These are phyloP conservation scores for Penicillium coffeae DNA, from an alignment of 495 filamentous ascomycete genomes.

Conservation along the genomic window DNA sequence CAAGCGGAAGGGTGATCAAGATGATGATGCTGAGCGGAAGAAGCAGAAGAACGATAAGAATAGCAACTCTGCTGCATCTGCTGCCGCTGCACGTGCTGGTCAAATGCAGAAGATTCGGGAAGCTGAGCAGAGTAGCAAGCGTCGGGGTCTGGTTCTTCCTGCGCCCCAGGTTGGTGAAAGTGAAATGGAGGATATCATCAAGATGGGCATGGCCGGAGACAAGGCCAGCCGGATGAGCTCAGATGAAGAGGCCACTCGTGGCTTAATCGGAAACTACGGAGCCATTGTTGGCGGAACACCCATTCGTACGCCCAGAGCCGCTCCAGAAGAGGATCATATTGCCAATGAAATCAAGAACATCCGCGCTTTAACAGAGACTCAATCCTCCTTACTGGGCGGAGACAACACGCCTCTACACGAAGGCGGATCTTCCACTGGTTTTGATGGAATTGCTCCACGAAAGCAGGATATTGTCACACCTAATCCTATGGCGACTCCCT, in stretches of 20 bases:
- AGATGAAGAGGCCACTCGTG: constrained; percentile 80
- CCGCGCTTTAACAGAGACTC: constrained; percentile 84
- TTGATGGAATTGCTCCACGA: constrained; percentile 79
- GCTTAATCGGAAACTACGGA: constrained; percentile 80
- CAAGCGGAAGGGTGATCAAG: constrained; percentile 88
- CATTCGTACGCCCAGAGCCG: constrained; percentile 85
- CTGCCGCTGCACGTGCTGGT: constrained; percentile 89
- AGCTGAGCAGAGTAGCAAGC: constrained; percentile 93
- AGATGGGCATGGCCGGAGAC: constrained; percentile 95
- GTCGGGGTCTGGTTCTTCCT: constrained; percentile 73
- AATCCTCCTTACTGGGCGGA: constrained; percentile 91
- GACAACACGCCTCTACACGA: constrained; percentile 90
- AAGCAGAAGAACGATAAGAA: constrained; percentile 83
- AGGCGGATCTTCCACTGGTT: constrained; percentile 76
- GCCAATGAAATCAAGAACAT: constrained; percentile 97
- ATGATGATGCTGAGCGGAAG: constrained; percentile 79
- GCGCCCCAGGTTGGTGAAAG: constrained; percentile 86
- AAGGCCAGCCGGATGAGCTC: constrained; percentile 72
- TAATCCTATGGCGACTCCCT: constrained; percentile 91
- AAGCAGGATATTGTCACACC: constrained; percentile 81
- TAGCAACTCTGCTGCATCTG: constrained; percentile 65
- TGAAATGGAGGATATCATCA: constrained; percentile 96
- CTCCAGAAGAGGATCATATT: constrained; percentile 89
- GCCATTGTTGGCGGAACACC: constrained; percentile 77
- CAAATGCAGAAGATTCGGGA: constrained; percentile 95